Evolutionary conservation across 306 rosid genomes (phyloP), one percentile per base, ranked within the genome.

Genomic region (Senna tora): DNA sequence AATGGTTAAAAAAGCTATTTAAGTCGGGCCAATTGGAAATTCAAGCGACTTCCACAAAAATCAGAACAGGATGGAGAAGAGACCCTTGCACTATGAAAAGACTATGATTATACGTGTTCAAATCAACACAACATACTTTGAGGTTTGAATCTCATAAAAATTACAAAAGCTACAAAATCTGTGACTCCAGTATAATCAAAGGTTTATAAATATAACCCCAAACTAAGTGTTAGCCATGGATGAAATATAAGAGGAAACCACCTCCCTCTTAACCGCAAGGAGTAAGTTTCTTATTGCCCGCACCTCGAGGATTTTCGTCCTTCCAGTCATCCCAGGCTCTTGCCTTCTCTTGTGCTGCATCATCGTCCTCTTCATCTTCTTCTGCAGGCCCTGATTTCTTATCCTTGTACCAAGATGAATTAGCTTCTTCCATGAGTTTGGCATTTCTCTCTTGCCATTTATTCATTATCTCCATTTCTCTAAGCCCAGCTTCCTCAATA

Each of bases 291-390:
- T 74, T 83, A 72, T 95, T 95, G 78, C 97, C 99, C 5, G 96
- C 93, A 74, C 99, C 97, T 0, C 97, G 80, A 21, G 97, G 99
- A 79, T 95, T 95, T 9, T 95, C 99, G 65, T 95, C 99, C 79
- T 95, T 95, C 99, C 99, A 91, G 80, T 95, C 99, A 73, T 95
- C 99, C 88, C 84, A 86, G 17, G 96, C 97, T 75, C 99, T 87
- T 12, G 96, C 97, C 80, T 73, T 91, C 0, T 95, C 97, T 77
- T 89, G 93, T 19, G 93, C 97, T 6, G 84, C 96, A 65, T 89
- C 99, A 16, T 91, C 97, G 16, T 89, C 96, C 64, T 89, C 97
- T 2, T 90, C 95, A 0, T 88, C 93, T 0, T 82, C 93, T 4
- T 79, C 82, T 49, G 86, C 81, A 0, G 88, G 90, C 54, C 83